Base-by-base conservation (phyloP, 2,329 filamentous ascomycete species). In the Septoria petroselini region DNA sequence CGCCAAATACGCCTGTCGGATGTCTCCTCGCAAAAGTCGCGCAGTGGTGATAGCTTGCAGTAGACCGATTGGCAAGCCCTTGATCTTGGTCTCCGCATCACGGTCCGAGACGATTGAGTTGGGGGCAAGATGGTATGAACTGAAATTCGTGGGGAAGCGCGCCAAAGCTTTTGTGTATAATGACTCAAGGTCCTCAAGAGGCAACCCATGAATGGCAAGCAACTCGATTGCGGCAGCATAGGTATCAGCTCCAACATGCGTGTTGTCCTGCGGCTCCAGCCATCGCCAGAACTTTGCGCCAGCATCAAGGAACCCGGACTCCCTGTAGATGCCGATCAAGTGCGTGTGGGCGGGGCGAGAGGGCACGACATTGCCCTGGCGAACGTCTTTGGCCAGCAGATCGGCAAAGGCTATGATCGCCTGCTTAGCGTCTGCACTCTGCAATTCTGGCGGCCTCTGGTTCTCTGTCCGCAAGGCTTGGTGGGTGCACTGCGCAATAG, bases 211-310 rank as follows among this genome's bases (percentile, higher is more conserved):
- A 11, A 69, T 68, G 8, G 74, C 71, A 43, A 76, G 62, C 33
- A 76, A 61, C 54, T 78, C 74, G 23, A 79, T 76, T 1, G 73
- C 75, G 6, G 70, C 70, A 4, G 75, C 76, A 52, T 78, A 78
- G 0, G 74, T 71, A 3, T 66, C 62, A 12, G 65, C 60, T 43
- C 71, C 69, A 7, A 75, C 66, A 41, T 69, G 68, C 4, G 63
- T 60, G 14, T 74, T 69, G 39, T 71, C 68, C 54, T 75, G 70
- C 3, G 60, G 49, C 18, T 65, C 55, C 11, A 79, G 65, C 75
- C 75, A 78, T 15, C 64, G 56, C 76, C 76, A 80, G 53, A 78
- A 74, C 2, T 63, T 58, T 3, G 58, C 29, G 7, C 61, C 63
- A n/a, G 48, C 41, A 31, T 57, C 57, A n/a, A 51, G 41, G 31